Percentiles rank a stretch among this genome's conserved stretches.
These are phyloP conservation scores for Kodamaea anthophila DNA, from an alignment of 1,139 yeast species.

Conservation along the genomic window DNA sequence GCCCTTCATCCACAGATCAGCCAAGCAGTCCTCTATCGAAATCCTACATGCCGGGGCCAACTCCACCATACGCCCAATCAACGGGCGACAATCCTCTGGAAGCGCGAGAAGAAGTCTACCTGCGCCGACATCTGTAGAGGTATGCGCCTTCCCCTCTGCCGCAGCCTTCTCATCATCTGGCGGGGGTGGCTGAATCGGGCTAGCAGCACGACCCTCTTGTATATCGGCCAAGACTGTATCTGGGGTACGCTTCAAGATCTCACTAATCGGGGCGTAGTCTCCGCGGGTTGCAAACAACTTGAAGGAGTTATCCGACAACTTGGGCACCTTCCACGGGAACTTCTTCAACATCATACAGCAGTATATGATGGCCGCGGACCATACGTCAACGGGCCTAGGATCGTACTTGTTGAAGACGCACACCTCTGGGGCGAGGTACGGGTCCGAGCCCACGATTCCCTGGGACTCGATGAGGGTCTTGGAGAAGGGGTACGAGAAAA, in stretches of 20 bases:
- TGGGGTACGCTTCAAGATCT: slow-evolving; percentile 37
- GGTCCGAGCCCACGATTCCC: slow-evolving; percentile 93
- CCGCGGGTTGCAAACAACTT: slow-evolving; percentile 53
- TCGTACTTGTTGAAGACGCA: slow-evolving; percentile 76
- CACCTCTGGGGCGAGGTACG: slow-evolving; percentile 92
- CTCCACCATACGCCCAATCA: slow-evolving; percentile 70
- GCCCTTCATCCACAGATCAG: slow-evolving; percentile 66
- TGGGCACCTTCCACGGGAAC: slow-evolving; percentile 98
- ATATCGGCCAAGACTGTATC: slow-evolving; percentile 24
- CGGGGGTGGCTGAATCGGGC: too few species aligned
- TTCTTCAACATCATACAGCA: slow-evolving; percentile 93
- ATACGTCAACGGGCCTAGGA: slow-evolving; percentile 90
- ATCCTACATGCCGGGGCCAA: slow-evolving; percentile 83
- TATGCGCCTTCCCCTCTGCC: slow-evolving; percentile 38
- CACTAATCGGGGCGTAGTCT: slow-evolving; percentile 37
- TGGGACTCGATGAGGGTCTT: slow-evolving; percentile 74
- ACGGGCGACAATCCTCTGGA: slow-evolving; percentile 60
- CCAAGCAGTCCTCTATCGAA: slow-evolving; percentile 76
- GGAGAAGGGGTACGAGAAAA: slow-evolving; percentile 84
- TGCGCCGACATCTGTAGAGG: slow-evolving; percentile 61
- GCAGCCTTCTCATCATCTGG: too few species aligned
- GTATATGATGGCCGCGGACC: slow-evolving; percentile 90
- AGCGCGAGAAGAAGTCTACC: slow-evolving; percentile 63
- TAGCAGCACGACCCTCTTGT: slow-evolving; percentile 18
- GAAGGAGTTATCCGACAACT: slow-evolving; percentile 75